Percentiles rank a stretch among this genome's conserved stretches.
Evolutionary conservation across 805 yeast species (phyloP).

Genomic region (Myxozyma neglecta): DNA sequence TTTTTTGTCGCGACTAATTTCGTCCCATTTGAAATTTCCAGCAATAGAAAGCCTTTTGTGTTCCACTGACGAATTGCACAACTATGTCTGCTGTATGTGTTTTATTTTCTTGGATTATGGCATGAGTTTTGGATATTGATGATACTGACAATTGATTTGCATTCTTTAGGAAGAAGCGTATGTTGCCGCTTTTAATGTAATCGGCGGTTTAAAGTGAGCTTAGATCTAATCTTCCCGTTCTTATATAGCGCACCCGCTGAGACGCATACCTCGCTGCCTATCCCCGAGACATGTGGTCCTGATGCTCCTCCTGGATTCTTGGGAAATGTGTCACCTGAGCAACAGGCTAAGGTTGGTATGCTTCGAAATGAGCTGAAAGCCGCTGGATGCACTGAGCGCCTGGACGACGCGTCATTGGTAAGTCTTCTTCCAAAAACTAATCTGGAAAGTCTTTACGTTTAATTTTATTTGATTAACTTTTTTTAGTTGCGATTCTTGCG

Average conservation of each 20-base stretch:
- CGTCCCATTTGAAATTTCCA: no score
- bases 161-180: background rate
- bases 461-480: background rate
- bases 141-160: background rate
- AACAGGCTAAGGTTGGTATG: conserved; percentile 57
- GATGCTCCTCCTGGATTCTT: conserved; percentile 49
- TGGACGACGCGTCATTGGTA: conserved; percentile 59
- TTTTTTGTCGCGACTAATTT: no score
- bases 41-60: no score
- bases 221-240: background rate
- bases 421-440: background rate
- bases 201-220: no score
- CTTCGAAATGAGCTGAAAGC: conserved; percentile 59
- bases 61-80: background rate
- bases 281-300: conserved; percentile 32
- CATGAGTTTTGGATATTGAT: background rate
- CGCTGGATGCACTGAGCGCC: conserved; percentile 69
- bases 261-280: background rate
- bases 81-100: background rate
- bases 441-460: background rate
- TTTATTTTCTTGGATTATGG: background rate
- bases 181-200: background rate
- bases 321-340: conserved; percentile 71
- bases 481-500: conserved; percentile 71
- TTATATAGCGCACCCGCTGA: background rate